These are phyloP conservation scores for Tulasnella sp. DNA, from an alignment of 768 basidiomycete genomes.

Conservation along the genomic window DNA sequence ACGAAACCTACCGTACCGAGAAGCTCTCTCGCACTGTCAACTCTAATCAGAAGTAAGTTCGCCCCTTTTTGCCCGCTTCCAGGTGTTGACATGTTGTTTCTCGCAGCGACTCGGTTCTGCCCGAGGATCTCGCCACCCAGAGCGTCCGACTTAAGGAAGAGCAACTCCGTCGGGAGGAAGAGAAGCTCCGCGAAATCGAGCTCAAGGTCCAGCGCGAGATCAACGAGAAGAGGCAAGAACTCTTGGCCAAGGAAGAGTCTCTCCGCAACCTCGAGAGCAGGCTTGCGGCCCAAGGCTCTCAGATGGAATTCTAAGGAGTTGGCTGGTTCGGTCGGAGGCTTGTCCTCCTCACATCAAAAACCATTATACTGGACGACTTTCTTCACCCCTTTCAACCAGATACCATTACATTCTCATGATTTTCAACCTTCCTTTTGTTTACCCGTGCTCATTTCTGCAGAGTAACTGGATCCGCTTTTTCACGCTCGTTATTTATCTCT, in stretches of 20 bases:
- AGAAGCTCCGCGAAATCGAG: slow-evolving; percentile 97
- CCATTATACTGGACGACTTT: not conserved
- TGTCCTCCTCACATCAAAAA: not conserved
- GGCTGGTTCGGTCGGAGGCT: not conserved
- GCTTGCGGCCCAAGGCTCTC: slow-evolving; percentile 82
- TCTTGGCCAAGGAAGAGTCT: slow-evolving; percentile 93
- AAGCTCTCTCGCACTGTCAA: slow-evolving; percentile 90
- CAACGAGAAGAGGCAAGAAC: slow-evolving; percentile 93
- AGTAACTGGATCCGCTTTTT: not conserved
- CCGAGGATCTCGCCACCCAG: slow-evolving; percentile 95
- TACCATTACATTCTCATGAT: not conserved
- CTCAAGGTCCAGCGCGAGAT: slow-evolving; percentile 97
- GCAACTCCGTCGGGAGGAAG: slow-evolving; percentile 93
- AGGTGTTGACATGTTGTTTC: not conserved
- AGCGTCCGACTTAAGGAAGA: slow-evolving; percentile 98
- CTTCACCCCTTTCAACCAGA: not conserved
- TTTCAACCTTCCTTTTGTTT: slow-evolving; percentile 9
- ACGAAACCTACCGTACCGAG: slow-evolving; percentile 95
- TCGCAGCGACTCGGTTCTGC: slow-evolving; percentile 78
- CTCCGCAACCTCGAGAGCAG: slow-evolving; percentile 89
- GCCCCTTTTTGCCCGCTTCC: slow-evolving; percentile 17
- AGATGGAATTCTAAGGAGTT: slow-evolving; percentile 60
- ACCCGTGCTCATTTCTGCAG: not conserved
- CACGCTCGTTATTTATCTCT: slow-evolving; percentile 7
- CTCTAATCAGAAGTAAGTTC: slow-evolving; percentile 62